Evolutionary conservation across 2,329 filamentous ascomycete genomes (phyloP).

Genomic region (Curvularia sp.): DNA sequence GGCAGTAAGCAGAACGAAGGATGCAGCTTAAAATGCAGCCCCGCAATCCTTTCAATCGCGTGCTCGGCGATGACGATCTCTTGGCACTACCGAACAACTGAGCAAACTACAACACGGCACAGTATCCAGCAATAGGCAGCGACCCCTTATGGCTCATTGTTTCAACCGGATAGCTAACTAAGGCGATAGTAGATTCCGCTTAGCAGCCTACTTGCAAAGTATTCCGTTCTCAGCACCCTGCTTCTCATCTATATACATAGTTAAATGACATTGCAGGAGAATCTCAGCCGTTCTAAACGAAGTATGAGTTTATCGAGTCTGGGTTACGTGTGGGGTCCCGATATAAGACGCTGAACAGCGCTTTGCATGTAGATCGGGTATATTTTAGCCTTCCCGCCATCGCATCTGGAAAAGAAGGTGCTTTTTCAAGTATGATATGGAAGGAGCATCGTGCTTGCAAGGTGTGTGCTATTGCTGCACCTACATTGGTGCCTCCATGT

Average conservation of each 20-base stretch:
- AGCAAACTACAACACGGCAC: neutral
- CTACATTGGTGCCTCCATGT: neutral
- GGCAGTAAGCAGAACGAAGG: too few species aligned
- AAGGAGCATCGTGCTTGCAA: constrained; percentile 1
- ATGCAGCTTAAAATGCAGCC: too few species aligned
- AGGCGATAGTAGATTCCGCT: neutral
- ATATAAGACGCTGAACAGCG: neutral
- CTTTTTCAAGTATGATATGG: neutral
- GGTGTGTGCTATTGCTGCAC: neutral
- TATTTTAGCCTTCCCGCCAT: neutral
- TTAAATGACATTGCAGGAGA: neutral
- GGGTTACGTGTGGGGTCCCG: neutral
- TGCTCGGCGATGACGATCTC: too few species aligned
- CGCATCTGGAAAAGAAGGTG: neutral
- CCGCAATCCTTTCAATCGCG: too few species aligned
- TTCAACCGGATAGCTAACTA: neutral
- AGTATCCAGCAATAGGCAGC: neutral
- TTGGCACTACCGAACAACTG: too few species aligned
- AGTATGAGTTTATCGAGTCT: neutral
- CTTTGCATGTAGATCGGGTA: neutral
- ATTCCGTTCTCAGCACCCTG: neutral
- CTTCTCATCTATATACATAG: too few species aligned
- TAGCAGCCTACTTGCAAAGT: neutral
- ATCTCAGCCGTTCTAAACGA: constrained; percentile 2
- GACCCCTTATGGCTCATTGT: neutral